Base-by-base conservation (phyloP, 2,329 filamentous ascomycete genomes). In the Dactylellina parvicollis region DNA sequence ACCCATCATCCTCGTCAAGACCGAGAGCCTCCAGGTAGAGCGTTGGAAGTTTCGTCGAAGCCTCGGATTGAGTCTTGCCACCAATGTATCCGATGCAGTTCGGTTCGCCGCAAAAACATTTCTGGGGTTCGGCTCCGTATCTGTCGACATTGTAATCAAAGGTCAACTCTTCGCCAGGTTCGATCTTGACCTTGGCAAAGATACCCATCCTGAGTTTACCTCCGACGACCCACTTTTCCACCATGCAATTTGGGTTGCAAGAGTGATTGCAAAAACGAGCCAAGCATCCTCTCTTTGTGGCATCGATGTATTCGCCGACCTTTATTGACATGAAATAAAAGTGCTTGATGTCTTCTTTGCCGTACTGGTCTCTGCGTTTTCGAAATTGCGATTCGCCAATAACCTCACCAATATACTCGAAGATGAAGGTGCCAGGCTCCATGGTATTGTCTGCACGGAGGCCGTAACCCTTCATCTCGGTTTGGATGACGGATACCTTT, bases 91-190 rank as follows among this genome's bases (percentile, higher is more conserved):
- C 95, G 18, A 92, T 92, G 81, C 95, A 99, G 79, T 97, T 98
- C 16, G 89, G 85, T 81, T 99, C 95, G 75, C 88, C 93, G 80
- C 95, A 99, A 81, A 98, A 98, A 82, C 95, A 99, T 26, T 92
- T 92, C 81, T 98, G 94, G 44, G 95, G 94, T 77, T 99, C 92
- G 44, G 95, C 93, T 75, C 95, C 95, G 80, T 99, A 99, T 76
- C 95, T 89, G 81, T 99, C 95, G 76, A 99, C 95, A 78, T 99
- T 99, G 86, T 99, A 99, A 83, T 99, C 97, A 85, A 99, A 99
- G 20, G 96, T 93, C 65, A 99, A 84, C 81, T 99, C 95, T 81
- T 99, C 95, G 62, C 95, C 95, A 16, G 91, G 89, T 79, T 89
- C 88, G 79, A 99, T 90, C 78, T 87, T 85, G 76, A 93, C 91